Evolutionary conservation across 1,139 yeast species (phyloP).

Genomic region (Meyerozyma guilliermondii): DNA sequence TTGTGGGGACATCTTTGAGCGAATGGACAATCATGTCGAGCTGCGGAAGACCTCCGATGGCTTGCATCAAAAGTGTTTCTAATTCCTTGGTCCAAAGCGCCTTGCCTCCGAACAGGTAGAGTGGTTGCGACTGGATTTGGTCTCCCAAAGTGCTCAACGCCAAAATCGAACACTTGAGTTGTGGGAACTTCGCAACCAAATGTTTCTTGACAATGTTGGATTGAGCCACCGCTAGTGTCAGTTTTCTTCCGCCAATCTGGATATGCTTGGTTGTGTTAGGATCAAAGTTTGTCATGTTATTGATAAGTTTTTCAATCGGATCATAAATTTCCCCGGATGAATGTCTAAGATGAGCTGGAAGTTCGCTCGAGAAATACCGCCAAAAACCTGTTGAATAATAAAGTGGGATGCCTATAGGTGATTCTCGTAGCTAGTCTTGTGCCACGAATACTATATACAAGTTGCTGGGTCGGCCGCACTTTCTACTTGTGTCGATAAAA

Average conservation of each 20-base stretch:
- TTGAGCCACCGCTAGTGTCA: slow-evolving; percentile 82
- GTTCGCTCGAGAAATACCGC: neutral
- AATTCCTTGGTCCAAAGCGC: slow-evolving; percentile 94
- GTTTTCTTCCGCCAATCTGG: slow-evolving; percentile 84
- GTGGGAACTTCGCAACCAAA: slow-evolving; percentile 58
- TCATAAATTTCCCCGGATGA: neutral
- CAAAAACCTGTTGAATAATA: neutral
- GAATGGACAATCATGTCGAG: slow-evolving; percentile 92
- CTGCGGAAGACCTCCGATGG: slow-evolving; percentile 58
- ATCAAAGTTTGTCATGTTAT: neutral
- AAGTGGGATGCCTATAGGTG: neutral
- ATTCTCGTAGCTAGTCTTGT: neutral
- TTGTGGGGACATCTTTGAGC: slow-evolving; percentile 91
- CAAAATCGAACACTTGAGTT: slow-evolving; percentile 56
- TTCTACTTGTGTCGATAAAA: neutral
- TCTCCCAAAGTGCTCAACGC: slow-evolving; percentile 89
- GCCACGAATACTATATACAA: neutral
- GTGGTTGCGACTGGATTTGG: slow-evolving; percentile 75
- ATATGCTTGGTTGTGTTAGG: slow-evolving; percentile 24
- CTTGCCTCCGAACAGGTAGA: slow-evolving; percentile 94
- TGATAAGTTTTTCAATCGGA: neutral
- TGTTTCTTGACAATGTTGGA: slow-evolving; percentile 64
- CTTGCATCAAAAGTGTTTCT: slow-evolving; percentile 66
- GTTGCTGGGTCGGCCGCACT: neutral
- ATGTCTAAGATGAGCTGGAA: neutral